Evolutionary conservation across 169 alveolate genomes (phyloP), one percentile per base, ranked within the genome.

Genomic region (Babesia ovis): DNA sequence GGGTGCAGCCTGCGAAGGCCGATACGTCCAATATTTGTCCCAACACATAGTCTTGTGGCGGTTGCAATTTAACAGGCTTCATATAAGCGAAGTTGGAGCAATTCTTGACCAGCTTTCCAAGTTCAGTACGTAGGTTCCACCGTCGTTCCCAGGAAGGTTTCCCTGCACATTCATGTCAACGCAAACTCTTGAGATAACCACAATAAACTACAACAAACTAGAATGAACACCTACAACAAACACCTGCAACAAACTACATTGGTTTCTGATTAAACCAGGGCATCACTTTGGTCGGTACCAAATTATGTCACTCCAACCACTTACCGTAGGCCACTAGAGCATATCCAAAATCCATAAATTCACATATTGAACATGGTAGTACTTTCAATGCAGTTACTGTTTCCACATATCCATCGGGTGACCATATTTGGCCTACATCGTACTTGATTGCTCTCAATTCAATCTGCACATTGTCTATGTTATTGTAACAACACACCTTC

Each of bases 1-100:
- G 92, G 76, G 91, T 85, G 51, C 91, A 90, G 75, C 85, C 93
- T 55, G 51, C 94, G 88, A 77, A 92, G 67, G 71, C 77, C 35
- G 92, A 92, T 85, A 77, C 95, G 88, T 89, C 97, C 62, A 77
- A 90, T 50, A 85, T 83, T 74, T 91, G 95, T 0, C 95, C 95
- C 34, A 92, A 77, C 2, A 89, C 86, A 66, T 73, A 91, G 58
- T 91, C 91, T n/a, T 90, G 91, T 3, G 95, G 95, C 18, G 95
- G 95, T 53, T 91, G 92, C 45, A 90, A 84, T 25, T 77, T 83
- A 58, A 85, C 89, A 58, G 94, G 85, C 16, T 77, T 72, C 25
- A 88, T 56, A 55, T 85, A 83, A 32, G 91, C 85, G 62, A 71
- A 72, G 58, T 91, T 85, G 20, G 84, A 61, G 12, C 85, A 67